Percentiles rank a stretch among this genome's conserved stretches.
Evolutionary conservation across 768 basidiomycete genomes (phyloP).

Genomic region (Mycena haematopus): DNA sequence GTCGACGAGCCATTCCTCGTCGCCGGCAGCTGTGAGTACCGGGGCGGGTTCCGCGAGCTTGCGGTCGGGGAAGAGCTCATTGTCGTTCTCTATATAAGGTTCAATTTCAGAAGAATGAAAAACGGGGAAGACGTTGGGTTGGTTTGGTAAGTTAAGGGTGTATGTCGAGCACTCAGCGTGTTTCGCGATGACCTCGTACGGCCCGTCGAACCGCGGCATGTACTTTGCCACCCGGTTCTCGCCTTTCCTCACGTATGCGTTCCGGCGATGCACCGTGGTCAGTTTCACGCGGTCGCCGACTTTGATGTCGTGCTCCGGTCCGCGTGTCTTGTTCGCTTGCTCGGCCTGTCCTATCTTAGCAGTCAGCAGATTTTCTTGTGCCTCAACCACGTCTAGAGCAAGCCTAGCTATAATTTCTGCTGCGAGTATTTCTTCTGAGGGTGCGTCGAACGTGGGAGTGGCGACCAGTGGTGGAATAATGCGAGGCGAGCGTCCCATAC

Average conservation of each 20-base stretch:
- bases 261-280: constrained; percentile 38
- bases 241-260: constrained; percentile 39
- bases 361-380: constrained; percentile 39
- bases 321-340: constrained; percentile 38
- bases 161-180: too few species aligned
- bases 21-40: too few species aligned
- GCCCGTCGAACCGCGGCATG: constrained; percentile 45
- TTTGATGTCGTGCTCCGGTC: constrained; percentile 31
- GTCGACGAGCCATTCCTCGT: too few species aligned
- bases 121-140: too few species aligned
- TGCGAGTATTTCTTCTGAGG: constrained; percentile 2
- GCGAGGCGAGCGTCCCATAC: constrained; percentile 30
- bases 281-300: constrained; percentile 47
- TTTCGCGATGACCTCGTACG: constrained; percentile 30
- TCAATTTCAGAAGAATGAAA: too few species aligned
- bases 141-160: too few species aligned
- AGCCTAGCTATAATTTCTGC: constrained; percentile 3
- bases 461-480: constrained; percentile 33
- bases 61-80: too few species aligned
- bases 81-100: too few species aligned
- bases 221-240: constrained; percentile 46
- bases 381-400: constrained; percentile 33
- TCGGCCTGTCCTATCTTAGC: constrained; percentile 39
- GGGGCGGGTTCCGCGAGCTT: constrained; percentile 13
- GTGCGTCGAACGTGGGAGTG: too few species aligned